A percentile compares a stretch with the other conserved stretches of the same genome.
Evolutionary conservation across 2,329 filamentous ascomycete species (phyloP).

Genomic region (Emergomyces pasteurianus): DNA sequence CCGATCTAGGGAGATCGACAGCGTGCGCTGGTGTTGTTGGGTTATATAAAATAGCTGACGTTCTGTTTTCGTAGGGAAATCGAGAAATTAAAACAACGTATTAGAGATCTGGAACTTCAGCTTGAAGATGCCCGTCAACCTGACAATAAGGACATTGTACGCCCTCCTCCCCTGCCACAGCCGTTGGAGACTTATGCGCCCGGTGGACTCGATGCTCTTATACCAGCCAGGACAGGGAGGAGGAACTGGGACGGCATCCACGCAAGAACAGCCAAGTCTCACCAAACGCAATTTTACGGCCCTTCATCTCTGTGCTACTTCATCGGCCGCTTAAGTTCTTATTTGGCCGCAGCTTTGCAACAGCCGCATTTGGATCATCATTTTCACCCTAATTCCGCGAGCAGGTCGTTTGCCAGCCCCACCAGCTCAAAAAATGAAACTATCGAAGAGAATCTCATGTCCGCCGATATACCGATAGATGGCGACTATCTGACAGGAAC

Average conservation of each 20-base stretch:
- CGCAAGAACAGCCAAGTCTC: slow-evolving; percentile 24
- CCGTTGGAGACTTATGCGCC: neutral
- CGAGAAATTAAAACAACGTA: slow-evolving; percentile 21
- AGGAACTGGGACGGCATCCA: slow-evolving; percentile 30
- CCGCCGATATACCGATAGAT: slow-evolving; percentile 6
- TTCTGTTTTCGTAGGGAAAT: no score
- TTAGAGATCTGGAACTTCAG: slow-evolving; percentile 23
- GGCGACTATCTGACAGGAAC: slow-evolving; percentile 23
- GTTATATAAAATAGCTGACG: no score
- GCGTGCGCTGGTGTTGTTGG: no score
- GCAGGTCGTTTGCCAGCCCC: slow-evolving; percentile 10
- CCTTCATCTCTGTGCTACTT: slow-evolving; percentile 37
- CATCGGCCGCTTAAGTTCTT: slow-evolving; percentile 30
- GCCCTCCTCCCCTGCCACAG: neutral
- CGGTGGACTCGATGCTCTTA: neutral
- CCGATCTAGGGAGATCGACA: neutral
- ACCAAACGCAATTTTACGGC: slow-evolving; percentile 33
- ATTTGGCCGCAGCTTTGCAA: slow-evolving; percentile 23
- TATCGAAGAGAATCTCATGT: slow-evolving; percentile 3
- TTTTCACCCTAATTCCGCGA: slow-evolving; percentile 20
- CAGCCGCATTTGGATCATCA: slow-evolving; percentile 20
- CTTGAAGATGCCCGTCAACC: slow-evolving; percentile 17
- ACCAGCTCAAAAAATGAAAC: slow-evolving; percentile 5
- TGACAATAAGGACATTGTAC: neutral
- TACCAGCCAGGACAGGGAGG: slow-evolving; percentile 12